phyloP scores from a whole-genome alignment of 345 rosid genomes.

The Raphanus sativus region DNA sequence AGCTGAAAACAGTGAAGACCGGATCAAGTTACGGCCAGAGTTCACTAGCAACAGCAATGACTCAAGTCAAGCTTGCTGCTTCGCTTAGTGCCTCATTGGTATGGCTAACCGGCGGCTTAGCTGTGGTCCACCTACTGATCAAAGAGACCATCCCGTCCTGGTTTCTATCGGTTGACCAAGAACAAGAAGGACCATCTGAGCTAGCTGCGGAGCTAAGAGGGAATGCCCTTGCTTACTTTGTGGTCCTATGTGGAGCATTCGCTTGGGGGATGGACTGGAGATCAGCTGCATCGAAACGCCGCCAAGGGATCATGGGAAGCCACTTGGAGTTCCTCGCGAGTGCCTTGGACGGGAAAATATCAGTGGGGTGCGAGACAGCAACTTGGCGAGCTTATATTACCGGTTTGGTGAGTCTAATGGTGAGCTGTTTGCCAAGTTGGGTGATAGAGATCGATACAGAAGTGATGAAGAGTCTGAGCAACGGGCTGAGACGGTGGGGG shows the following conservation, averaged over 20 bases:
- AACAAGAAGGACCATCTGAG: constrained; percentile 49
- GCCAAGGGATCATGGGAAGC: constrained; percentile 58
- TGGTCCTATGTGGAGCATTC: constrained; percentile 72
- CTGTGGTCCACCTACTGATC: constrained; percentile 69
- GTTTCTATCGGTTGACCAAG: constrained; percentile 71
- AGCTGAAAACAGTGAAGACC: constrained; percentile 57
- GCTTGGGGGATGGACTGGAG: constrained; percentile 91
- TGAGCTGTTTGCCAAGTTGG: constrained; percentile 80
- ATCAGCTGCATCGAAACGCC: constrained; percentile 64
- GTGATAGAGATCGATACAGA: constrained; percentile 70
- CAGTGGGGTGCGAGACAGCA: constrained; percentile 70
- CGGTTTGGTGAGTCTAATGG: constrained; percentile 78
- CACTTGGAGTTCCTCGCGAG: constrained; percentile 87
- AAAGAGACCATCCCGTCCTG: constrained; percentile 91
- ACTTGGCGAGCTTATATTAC: constrained; percentile 74
- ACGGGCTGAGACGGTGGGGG: constrained; percentile 69
- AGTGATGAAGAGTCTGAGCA: constrained; percentile 74
- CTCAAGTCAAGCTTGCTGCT: constrained; percentile 81
- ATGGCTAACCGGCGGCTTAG: constrained; percentile 81
- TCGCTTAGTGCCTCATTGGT: constrained; percentile 87
- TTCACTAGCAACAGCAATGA: constrained; percentile 75
- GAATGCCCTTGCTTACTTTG: constrained; percentile 80
- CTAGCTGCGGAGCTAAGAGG: constrained; percentile 75
- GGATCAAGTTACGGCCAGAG: constrained; percentile 70
- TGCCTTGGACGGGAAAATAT: constrained; percentile 80